Percentiles rank a stretch among this genome's conserved stretches.
Evolutionary conservation across 2,329 filamentous ascomycete genomes (phyloP).

Genomic region (Phaeophleospora eucalypticola): DNA sequence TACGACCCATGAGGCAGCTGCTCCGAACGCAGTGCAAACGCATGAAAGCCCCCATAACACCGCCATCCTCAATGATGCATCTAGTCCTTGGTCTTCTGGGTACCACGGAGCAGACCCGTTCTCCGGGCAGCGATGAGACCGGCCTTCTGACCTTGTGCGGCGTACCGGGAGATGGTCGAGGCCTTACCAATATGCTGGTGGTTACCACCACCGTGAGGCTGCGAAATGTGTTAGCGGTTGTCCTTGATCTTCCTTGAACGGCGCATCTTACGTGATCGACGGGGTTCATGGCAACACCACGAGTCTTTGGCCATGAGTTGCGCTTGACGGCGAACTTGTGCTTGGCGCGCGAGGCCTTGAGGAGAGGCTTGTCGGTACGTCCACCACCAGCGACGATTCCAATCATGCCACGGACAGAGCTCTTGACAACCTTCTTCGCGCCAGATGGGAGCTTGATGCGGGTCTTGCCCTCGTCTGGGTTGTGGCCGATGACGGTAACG

Average conservation of each 20-base stretch:
- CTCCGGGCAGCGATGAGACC: constrained; percentile 99
- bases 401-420: constrained; percentile 92
- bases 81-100: constrained; percentile 96
- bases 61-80: constrained; percentile 27
- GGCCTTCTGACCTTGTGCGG: constrained; percentile 97
- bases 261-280: constrained; percentile 74
- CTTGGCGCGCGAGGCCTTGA: constrained; percentile 99
- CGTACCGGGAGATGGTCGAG: constrained; percentile 98
- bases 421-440: constrained; percentile 98
- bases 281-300: constrained; percentile 99
- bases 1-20: constrained; percentile 23
- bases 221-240: constrained; percentile 27
- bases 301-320: constrained; percentile 99
- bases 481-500: constrained; percentile 95
- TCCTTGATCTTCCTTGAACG: not conserved
- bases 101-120: constrained; percentile 99
- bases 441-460: constrained; percentile 98
- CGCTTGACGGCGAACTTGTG: constrained; percentile 99
- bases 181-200: constrained; percentile 99
- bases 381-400: constrained; percentile 99
- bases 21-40: constrained; percentile 22
- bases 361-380: constrained; percentile 98
- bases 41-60: constrained; percentile 30
- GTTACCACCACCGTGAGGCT: constrained; percentile 74
- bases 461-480: constrained; percentile 98